Base-by-base conservation (phyloP, 2,329 filamentous ascomycete genomes). In the Fusarium pseudoanthophilum region DNA sequence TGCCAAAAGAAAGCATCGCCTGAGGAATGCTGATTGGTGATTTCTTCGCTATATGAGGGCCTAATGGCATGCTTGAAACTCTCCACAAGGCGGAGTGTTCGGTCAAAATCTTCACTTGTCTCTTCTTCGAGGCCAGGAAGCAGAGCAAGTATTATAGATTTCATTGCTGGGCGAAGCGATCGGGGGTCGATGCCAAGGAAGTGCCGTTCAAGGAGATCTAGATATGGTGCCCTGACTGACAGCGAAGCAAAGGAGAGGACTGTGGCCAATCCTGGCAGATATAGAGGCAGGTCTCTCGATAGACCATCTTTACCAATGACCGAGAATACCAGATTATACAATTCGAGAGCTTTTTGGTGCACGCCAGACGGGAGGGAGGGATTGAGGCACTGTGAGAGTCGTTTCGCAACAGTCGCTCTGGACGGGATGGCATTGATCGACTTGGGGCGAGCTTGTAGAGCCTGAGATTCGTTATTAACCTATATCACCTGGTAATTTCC, bases 1-100 rank as follows among this genome's bases (percentile, higher is more conserved):
- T 99, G 96, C 96, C 96, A 99, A 81, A 98, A 99, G 81, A 96
- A 98, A 73, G 93, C 93, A 74, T 95, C 93, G 15, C 91, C 91
- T 14, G 87, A 87, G 51, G 85, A 89, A 81, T 89, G 89, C 42
- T 82, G 86, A 62, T 80, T 82, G 37, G 83, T 89, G 72, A 86
- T 86, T 60, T 82, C 84, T 72, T 88, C 84, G 68, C 87, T 87
- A 32, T 83, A 83, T 14, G 82, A 76, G 34, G 90, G 84, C 64
- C 91, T 87, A 76, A 95, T 89, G 53, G 89, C 88, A 66, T 87
- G 83, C 78, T 95, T 94, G 80, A 98, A 91, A 64, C 89, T 91
- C 76, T 96, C 92, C 52, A 98, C 81, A 15, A 97, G 89, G 65
- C 88, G 89, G 63, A 97, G 81, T 4, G 95, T 97, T 60, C 93